Conservation (phyloP, 1,284 basidiomycete species). For the Rhodotorula sp. region DNA sequence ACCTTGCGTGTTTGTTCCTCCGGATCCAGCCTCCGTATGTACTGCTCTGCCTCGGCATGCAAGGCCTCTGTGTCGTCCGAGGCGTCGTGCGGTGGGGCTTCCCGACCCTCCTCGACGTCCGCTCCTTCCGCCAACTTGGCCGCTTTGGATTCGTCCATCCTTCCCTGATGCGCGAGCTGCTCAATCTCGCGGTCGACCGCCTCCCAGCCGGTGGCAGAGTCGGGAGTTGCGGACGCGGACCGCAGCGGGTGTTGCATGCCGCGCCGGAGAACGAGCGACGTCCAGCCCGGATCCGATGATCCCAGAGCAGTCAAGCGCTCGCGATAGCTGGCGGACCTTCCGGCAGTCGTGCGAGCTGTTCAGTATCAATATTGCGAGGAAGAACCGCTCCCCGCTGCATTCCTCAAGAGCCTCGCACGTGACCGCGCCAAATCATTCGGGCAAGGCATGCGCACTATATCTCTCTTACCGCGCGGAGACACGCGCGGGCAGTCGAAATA, state of each 20-base stretch:
- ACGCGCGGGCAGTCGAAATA: background rate
- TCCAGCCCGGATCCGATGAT: background rate
- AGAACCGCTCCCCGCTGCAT: too few relatives aligned
- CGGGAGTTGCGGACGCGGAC: background rate
- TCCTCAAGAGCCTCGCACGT: too few relatives aligned
- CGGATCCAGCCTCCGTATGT: too few relatives aligned
- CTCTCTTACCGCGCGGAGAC: too few relatives aligned
- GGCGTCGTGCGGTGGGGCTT: too few relatives aligned
- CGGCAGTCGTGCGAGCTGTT: too few relatives aligned
- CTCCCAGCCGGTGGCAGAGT: background rate
- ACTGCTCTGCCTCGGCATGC: background rate
- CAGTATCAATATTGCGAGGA: too few relatives aligned
- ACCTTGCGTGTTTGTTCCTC: background rate
- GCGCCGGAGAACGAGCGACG: background rate
- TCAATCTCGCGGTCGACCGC: constrained; percentile 10
- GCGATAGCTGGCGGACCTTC: too few relatives aligned
- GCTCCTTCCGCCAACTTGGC: background rate
- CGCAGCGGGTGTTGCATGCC: background rate
- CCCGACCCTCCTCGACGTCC: background rate
- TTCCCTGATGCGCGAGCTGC: too few relatives aligned
- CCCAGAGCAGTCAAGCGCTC: too few relatives aligned
- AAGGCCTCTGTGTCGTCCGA: background rate
- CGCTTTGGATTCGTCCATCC: background rate
- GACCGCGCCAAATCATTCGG: too few relatives aligned
- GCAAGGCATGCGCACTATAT: too few relatives aligned